Evolutionary conservation across 257 asterid genomes (phyloP).

Genomic region (Solanum sitiens): DNA sequence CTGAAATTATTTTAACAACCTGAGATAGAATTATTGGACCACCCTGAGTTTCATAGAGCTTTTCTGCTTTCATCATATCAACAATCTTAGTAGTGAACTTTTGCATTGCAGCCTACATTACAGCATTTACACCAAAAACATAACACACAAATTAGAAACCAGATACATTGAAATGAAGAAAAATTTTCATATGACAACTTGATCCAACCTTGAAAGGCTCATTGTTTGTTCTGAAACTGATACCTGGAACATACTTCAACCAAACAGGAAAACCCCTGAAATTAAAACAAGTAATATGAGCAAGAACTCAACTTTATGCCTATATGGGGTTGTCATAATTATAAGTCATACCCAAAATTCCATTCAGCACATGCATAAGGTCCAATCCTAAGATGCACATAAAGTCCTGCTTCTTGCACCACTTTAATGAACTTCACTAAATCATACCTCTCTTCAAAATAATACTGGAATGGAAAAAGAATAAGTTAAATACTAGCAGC

Average conservation of each 20-base stretch:
- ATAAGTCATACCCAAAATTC: constrained; percentile 76
- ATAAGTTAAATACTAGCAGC: neutral
- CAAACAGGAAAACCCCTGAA: constrained; percentile 43
- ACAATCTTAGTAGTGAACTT: constrained; percentile 92
- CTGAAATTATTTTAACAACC: constrained; percentile 26
- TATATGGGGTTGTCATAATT: neutral
- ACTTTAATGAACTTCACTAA: constrained; percentile 83
- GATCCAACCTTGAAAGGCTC: constrained; percentile 33
- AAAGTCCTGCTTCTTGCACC: constrained; percentile 80
- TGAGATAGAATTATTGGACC: constrained; percentile 95
- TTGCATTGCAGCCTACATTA: constrained; percentile 79
- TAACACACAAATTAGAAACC: constrained; percentile 4
- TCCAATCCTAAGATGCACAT: constrained; percentile 84
- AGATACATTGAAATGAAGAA: neutral
- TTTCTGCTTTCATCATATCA: constrained; percentile 83
- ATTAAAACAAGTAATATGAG: neutral
- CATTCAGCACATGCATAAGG: constrained; percentile 99
- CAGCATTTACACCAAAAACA: constrained; percentile 5
- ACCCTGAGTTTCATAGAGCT: constrained; percentile 80
- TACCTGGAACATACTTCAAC: constrained; percentile 37
- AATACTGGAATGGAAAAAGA: constrained; percentile 36
- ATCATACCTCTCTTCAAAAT: constrained; percentile 86
- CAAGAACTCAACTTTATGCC: neutral
- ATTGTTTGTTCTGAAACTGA: constrained; percentile 34
- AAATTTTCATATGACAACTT: neutral